Percentiles rank a stretch among this genome's conserved stretches.
Evolutionary conservation across 768 basidiomycete genomes (phyloP).

Genomic region (Cystofilobasidium macerans): DNA sequence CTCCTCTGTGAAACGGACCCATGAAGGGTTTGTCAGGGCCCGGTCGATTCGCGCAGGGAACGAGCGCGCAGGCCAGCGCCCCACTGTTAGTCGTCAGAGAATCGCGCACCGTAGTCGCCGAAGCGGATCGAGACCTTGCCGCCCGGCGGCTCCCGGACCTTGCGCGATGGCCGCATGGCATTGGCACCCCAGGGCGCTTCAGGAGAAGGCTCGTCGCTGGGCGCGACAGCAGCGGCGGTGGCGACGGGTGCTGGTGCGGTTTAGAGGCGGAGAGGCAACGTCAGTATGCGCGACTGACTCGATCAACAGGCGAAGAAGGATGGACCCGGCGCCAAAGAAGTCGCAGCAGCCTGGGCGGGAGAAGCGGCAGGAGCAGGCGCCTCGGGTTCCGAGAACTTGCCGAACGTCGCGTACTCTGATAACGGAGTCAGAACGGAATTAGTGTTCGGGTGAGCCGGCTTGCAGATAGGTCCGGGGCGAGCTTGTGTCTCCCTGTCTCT

Average conservation of each 20-base stretch:
- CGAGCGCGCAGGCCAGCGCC: no score
- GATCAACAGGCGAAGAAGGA: not conserved
- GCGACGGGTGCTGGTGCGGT: not conserved
- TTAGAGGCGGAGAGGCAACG: not conserved
- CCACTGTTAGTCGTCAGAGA: no score
- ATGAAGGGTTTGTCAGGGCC: no score
- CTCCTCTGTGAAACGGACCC: not conserved
- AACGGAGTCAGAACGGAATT: no score
- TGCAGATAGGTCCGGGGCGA: no score
- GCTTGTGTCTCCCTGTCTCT: no score
- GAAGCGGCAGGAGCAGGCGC: not conserved
- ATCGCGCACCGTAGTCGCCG: not conserved
- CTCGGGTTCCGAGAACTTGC: not conserved
- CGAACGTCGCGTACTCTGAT: slow-evolving; percentile 12
- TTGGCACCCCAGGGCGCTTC: not conserved
- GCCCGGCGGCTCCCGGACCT: not conserved
- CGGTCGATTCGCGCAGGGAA: no score
- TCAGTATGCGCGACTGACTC: no score
- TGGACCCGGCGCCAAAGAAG: not conserved
- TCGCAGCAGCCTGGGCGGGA: not conserved
- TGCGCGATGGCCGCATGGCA: not conserved
- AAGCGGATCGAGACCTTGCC: not conserved
- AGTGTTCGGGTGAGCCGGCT: no score
- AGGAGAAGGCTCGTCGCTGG: not conserved
- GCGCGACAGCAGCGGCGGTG: no score